phyloP scores from a whole-genome alignment of 768 basidiomycete genomes.

The Tremella yokohamensis region DNA sequence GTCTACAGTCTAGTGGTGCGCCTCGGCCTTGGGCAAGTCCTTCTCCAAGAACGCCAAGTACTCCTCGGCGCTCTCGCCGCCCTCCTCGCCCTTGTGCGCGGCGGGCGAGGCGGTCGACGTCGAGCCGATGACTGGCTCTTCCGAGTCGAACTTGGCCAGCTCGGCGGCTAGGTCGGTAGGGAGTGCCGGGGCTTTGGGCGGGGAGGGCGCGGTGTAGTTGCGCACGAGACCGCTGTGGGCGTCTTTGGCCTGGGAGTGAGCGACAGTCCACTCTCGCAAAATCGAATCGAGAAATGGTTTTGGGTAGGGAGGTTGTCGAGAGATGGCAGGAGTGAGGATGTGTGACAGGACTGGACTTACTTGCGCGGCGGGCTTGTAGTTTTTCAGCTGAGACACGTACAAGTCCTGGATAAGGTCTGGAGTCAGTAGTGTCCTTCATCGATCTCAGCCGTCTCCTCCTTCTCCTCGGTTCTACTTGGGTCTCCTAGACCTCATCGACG shows the following conservation, averaged over 20 bases:
- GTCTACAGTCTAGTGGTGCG: slow-evolving; percentile 58
- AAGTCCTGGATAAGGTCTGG: slow-evolving; percentile 89
- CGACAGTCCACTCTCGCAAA: not conserved
- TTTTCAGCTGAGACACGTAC: slow-evolving; percentile 82
- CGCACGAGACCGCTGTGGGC: slow-evolving; percentile 87
- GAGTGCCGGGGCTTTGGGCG: slow-evolving; percentile 70
- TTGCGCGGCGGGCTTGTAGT: slow-evolving; percentile 71
- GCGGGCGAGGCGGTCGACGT: slow-evolving; percentile 48
- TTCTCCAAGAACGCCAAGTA: slow-evolving; percentile 78
- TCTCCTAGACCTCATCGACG: not conserved
- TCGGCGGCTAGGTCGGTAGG: slow-evolving; percentile 83
- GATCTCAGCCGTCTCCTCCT: not conserved
- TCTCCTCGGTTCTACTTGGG: not conserved
- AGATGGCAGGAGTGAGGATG: not conserved
- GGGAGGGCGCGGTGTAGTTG: slow-evolving; percentile 67
- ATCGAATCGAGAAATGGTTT: too few species aligned
- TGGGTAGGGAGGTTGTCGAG: too few species aligned
- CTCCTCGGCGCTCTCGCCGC: slow-evolving; percentile 63
- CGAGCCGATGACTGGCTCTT: slow-evolving; percentile 61
- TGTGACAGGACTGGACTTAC: slow-evolving; percentile 57
- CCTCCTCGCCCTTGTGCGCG: slow-evolving; percentile 49
- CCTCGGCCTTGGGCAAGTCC: slow-evolving; percentile 67
- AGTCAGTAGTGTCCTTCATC: not conserved
- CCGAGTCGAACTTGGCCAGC: slow-evolving; percentile 73
- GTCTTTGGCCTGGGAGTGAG: slow-evolving; percentile 66